phyloP scores from a whole-genome alignment of 257 asterid genomes.

The Petrea volubilis region DNA sequence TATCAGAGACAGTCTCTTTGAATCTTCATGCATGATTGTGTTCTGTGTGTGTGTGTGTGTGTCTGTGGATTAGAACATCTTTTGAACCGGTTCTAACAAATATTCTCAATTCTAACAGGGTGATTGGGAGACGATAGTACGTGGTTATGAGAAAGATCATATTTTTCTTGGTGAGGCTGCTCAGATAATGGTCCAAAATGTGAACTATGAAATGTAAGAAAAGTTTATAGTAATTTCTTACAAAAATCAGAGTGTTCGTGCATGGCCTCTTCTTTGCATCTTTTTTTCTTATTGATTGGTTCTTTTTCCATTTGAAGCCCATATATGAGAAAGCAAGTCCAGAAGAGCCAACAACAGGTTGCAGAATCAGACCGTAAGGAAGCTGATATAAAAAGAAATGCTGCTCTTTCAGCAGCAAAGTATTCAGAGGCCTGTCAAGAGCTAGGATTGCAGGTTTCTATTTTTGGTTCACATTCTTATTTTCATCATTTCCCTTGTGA shows the following conservation, averaged over 20 bases:
- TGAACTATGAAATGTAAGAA: constrained; percentile 92
- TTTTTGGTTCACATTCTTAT: constrained; percentile 6
- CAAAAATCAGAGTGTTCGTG: constrained; percentile 3
- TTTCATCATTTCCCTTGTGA: background rate
- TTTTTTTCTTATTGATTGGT: constrained; percentile 8
- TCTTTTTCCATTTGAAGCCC: constrained; percentile 52
- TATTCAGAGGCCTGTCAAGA: constrained; percentile 94
- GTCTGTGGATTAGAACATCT: background rate
- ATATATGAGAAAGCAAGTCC: constrained; percentile 86
- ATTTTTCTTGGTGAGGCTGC: constrained; percentile 94
- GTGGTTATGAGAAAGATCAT: constrained; percentile 81
- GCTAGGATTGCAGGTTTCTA: constrained; percentile 82
- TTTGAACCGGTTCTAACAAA: constrained; percentile 14
- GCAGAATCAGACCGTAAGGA: constrained; percentile 86
- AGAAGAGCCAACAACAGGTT: constrained; percentile 90
- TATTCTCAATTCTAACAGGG: constrained; percentile 57
- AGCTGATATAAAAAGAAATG: constrained; percentile 89
- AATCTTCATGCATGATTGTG: background rate
- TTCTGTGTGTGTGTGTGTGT: background rate
- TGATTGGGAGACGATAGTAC: constrained; percentile 87
- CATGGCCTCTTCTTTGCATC: background rate
- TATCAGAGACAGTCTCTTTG: constrained; percentile 30
- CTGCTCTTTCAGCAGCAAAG: constrained; percentile 84
- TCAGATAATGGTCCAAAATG: constrained; percentile 89
- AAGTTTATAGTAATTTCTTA: background rate